Base-by-base conservation (phyloP, 2,329 filamentous ascomycete species). In the Chrysoporthe austroafricana region DNA sequence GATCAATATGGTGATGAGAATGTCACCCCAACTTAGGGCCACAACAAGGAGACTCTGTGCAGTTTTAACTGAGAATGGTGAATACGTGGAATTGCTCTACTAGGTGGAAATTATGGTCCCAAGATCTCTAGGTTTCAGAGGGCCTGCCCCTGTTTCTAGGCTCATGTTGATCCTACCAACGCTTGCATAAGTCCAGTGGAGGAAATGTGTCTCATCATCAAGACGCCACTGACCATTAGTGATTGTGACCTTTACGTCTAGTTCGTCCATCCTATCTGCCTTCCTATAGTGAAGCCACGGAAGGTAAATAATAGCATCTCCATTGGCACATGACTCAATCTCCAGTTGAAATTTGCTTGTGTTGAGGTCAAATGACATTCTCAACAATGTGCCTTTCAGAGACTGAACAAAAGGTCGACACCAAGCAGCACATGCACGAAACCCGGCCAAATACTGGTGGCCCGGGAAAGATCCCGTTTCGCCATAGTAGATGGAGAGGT, bases 401-500 rank as follows among this genome's bases (percentile, higher is more conserved):
- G 64, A 70, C 52, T 70, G 69, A 2, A 71, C 69, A 43, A 66
- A 71, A 0, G 71, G 72, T 9, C 73, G 69, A 6, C 72, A 74
- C 70, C 72, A 73, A 2, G 71, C 69, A 2, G 73, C 72, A 4
- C 70, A 63, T 0, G 64, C 72, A 14, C 72, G 68, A 18, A 70
- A 69, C 0, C 72, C 72, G 1, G 21, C 26, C 3, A 73, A 62
- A 32, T 62, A 42, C 3, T 46, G 48, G 56, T 73, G 70, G 14
- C 46, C 5, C 7, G 69, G 67, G 66, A 74, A 73, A 11, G 73
- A 73, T 13, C 69, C 70, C 3, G 72, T 73, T 63, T 72, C 72
- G 52, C 66, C 44, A 56, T 69, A 73, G 59, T 69, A 69, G 11
- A 74, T 68, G 13, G 71, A 73, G n/a, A 74, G 58, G 39, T 73